Base-by-base conservation (phyloP, 805 yeast species). In the Saturnispora dispora region DNA sequence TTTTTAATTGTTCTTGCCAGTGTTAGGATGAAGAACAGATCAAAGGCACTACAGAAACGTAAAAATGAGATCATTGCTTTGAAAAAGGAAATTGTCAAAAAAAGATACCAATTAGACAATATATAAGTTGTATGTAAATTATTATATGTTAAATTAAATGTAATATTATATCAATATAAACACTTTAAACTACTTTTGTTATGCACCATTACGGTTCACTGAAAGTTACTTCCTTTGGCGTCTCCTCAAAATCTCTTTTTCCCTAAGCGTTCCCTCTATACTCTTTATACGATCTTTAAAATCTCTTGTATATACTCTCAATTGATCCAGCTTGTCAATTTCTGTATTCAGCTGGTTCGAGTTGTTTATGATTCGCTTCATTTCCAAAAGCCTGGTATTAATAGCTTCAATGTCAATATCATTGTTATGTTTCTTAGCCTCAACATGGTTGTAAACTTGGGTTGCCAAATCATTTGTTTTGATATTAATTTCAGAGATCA, bases 401-500 rank as follows among this genome's bases (percentile, higher is more conserved):
- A 65, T 58, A 35, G 30, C 45, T 4, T 44, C 52, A 2, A 66
- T 57, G 20, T 61, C 63, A 8, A 33, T 18, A 33, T 62, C 65
- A 35, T 62, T 59, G 20, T 58, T 50, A 5, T 45, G 45, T 47
- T 63, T 62, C 10, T 61, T 57, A 5, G 58, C 57, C 6, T 58
- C 45, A 2, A 68, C 63, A 45, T 62, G 62, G 6, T 55, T 46
- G 17, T 58, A 62, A 1, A 68, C 63, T 43, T 58, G 57, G 36
- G 64, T 63, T 11, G 68, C 57, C n/a, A 68, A 63, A 2, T 70
- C 66, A 22, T 72, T 65, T 6, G 84, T 73, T 49, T 75, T 73
- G 54, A 81, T 85, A 45, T 75, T 73, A 47, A 85, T 81, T 60
- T 78, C 79, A 66, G 71, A 82, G 61, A 84, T 62, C 39, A 85